phyloP scores from a whole-genome alignment of 257 asterid genomes.

The Galeopsis tetrahit region DNA sequence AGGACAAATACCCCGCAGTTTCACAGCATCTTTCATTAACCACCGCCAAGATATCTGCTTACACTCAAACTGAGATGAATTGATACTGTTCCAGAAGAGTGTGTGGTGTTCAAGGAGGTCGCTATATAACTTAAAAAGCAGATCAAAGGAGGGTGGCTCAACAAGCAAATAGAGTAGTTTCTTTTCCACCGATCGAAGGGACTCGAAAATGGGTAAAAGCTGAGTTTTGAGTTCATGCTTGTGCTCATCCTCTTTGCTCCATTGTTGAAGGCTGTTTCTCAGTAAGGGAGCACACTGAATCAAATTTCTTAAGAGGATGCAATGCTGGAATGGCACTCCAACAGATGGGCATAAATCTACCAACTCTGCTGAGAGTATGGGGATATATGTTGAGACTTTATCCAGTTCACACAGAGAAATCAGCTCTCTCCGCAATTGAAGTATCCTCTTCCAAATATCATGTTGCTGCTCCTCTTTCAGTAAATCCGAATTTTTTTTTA shows the following conservation, averaged over 20 bases:
- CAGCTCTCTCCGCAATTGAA: constrained; percentile 50
- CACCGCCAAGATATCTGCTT: constrained; percentile 59
- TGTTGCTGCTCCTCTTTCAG: constrained; percentile 63
- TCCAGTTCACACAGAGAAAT: constrained; percentile 39
- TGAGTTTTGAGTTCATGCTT: constrained; percentile 34
- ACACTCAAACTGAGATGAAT: constrained; percentile 48
- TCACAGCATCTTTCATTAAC: constrained; percentile 59
- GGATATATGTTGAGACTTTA: constrained; percentile 40
- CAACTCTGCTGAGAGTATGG: constrained; percentile 61
- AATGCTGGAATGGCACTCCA: constrained; percentile 42
- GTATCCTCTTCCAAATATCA: constrained; percentile 70
- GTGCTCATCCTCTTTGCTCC: constrained; percentile 60
- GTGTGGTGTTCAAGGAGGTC: constrained; percentile 79
- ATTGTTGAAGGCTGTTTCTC: constrained; percentile 77
- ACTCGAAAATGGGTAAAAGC: constrained; percentile 51
- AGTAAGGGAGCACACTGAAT: constrained; percentile 59
- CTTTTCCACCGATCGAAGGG: constrained; percentile 61
- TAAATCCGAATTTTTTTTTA: constrained; percentile 49
- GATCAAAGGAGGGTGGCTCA: constrained; percentile 61
- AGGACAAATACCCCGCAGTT: constrained; percentile 55
- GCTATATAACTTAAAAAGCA: constrained; percentile 50
- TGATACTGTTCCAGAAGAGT: constrained; percentile 68
- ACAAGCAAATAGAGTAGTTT: constrained; percentile 65
- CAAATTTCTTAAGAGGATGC: constrained; percentile 47
- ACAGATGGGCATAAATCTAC: constrained; percentile 46